These are phyloP conservation scores for Phialophora verrucosa DNA, from an alignment of 2,329 filamentous ascomycete species.

Conservation along the genomic window DNA sequence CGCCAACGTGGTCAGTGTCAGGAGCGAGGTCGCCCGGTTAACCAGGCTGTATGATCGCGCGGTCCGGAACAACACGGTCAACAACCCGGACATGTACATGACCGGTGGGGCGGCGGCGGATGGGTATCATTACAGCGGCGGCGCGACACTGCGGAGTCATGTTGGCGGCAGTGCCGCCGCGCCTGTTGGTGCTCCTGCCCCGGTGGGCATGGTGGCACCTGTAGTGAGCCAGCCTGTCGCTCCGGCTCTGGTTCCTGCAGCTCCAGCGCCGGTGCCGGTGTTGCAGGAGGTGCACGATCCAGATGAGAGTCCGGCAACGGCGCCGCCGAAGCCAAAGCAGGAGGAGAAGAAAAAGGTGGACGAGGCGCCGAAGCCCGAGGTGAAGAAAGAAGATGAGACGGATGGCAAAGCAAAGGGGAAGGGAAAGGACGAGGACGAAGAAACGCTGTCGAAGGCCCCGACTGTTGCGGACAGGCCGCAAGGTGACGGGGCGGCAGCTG, in stretches of 20 bases:
- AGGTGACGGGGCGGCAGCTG: background rate
- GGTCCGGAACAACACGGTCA: constrained; percentile 47
- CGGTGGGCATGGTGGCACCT: constrained; percentile 16
- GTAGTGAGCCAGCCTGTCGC: constrained; percentile 10
- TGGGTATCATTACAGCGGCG: constrained; percentile 31
- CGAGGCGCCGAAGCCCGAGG: background rate
- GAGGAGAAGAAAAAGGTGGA: constrained; percentile 11
- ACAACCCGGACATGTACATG: constrained; percentile 50
- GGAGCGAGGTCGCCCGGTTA: constrained; percentile 44
- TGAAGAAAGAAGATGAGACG: constrained; percentile 4
- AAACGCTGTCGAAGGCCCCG: background rate
- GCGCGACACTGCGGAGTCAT: constrained; percentile 35
- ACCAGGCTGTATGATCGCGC: constrained; percentile 49
- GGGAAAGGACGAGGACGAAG: constrained; percentile 11
- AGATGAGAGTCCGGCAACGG: constrained; percentile 38
- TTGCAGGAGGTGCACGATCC: constrained; percentile 27
- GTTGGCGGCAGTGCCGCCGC: background rate
- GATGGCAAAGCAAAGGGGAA: constrained; percentile 14
- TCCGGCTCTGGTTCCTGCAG: constrained; percentile 24
- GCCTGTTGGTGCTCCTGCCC: constrained; percentile 8
- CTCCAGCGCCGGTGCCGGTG: constrained; percentile 21
- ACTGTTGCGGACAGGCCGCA: background rate
- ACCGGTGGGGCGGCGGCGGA: constrained; percentile 36
- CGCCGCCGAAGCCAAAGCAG: constrained; percentile 31
- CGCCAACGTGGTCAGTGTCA: constrained; percentile 47